Base-by-base conservation (phyloP, 2,329 filamentous ascomycete genomes). In the Pseudogymnoascus sp. region DNA sequence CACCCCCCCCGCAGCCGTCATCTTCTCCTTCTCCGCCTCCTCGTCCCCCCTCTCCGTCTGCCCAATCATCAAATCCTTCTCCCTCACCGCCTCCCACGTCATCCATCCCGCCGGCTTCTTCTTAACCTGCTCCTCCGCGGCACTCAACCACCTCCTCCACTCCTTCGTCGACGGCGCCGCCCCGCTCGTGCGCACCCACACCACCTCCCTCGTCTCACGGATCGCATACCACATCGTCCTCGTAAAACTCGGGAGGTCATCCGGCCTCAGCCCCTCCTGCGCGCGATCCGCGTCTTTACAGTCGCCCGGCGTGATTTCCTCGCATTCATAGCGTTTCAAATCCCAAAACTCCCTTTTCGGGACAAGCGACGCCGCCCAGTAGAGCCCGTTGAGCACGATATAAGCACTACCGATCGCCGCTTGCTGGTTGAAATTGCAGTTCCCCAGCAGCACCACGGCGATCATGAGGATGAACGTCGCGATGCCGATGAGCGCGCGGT, bases 381-480 rank as follows among this genome's bases (percentile, higher is more conserved):
- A 87, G 0, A 82, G 71, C 8, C 79, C 81, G 65, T 88, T 88
- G 60, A 88, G 76, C 3, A 81, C 66, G 62, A 88, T 82, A 67
- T 88, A 88, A 1, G 79, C 76, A 2, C 74, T 76, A 6, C 83
- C 84, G 64, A 87, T 82, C 10, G 84, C 80, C 8, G 83, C 79
- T 72, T 88, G 84, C 65, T 82, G 81, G 50, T 79, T 77, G 78
- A 84, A 86, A n/a, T 78, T 79, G 72, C 83, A 85, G 70, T 87
- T 87, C 1, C 84, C 84, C 35, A 88, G 73, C 12, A 86, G 73
- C 11, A 88, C 82, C 10, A 88, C 83, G 1, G 81, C 79, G 3
- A 83, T 70, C 85, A 88, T 88, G 50, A 88, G 78, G 26, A 87
- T 67, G 7, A 84, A 78, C 7, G 85, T 88, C 35, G 82, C 84